Conservation (phyloP, 768 basidiomycete genomes). For the Amanita rimosa region DNA sequence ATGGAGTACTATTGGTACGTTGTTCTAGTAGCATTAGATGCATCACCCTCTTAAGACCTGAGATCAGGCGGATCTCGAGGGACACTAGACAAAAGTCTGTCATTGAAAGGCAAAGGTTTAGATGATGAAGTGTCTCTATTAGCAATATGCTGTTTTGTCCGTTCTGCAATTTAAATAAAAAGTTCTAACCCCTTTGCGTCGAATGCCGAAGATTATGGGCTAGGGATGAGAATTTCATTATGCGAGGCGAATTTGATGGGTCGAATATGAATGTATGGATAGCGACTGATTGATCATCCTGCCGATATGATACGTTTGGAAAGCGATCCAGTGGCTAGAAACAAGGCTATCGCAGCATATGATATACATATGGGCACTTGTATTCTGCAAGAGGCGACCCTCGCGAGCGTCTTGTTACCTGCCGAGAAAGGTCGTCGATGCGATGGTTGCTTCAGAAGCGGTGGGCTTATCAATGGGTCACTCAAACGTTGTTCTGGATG, state of each 20-base stretch:
- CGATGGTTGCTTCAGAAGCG: slow-evolving; percentile 44
- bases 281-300: too few relatives aligned
- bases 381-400: slow-evolving; percentile 33
- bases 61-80: slow-evolving; percentile 70
- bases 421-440: slow-evolving; percentile 55
- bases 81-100: slow-evolving; percentile 66
- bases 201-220: too few relatives aligned
- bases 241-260: too few relatives aligned
- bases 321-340: slow-evolving; percentile 36
- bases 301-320: slow-evolving; percentile 20
- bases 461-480: slow-evolving; percentile 14
- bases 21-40: neutral
- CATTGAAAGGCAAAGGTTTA: slow-evolving; percentile 60
- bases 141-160: neutral
- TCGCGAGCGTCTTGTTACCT: slow-evolving; percentile 38
- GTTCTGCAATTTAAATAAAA: neutral
- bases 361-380: slow-evolving; percentile 32
- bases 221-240: too few relatives aligned
- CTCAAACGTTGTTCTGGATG: slow-evolving; percentile 58
- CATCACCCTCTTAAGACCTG: slow-evolving; percentile 2
- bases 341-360: slow-evolving; percentile 33
- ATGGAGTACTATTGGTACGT: slow-evolving; percentile 91
- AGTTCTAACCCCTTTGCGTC: too few relatives aligned
- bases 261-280: too few relatives aligned
- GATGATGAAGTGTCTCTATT: slow-evolving; percentile 19